Conservation (phyloP, 441 rosid genomes). For the Mallotus japonicus region DNA sequence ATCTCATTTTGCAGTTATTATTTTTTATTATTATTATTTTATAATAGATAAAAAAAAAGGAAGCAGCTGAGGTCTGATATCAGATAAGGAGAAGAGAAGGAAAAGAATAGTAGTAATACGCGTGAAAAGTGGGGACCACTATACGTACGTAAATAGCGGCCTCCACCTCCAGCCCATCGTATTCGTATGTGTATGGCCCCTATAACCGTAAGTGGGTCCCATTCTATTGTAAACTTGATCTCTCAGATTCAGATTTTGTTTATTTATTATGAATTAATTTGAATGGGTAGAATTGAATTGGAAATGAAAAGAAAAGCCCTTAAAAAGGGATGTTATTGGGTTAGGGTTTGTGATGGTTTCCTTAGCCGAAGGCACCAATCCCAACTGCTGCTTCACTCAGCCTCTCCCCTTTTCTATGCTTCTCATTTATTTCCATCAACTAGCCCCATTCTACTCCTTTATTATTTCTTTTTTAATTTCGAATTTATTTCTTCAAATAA, state of each 20-base stretch:
- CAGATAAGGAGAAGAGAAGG: background rate
- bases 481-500: too few relatives aligned
- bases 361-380: background rate
- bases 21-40: background rate
- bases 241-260: background rate
- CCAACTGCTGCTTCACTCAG: background rate
- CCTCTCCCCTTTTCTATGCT: background rate
- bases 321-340: too few relatives aligned
- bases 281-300: too few relatives aligned
- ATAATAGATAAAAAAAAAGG: too few relatives aligned
- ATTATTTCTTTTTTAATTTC: too few relatives aligned
- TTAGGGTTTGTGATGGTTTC: too few relatives aligned
- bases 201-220: constrained; percentile 22
- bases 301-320: too few relatives aligned
- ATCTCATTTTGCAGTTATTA: background rate
- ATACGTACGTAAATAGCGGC: background rate
- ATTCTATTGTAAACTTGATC: background rate
- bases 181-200: too few relatives aligned
- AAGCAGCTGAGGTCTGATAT: too few relatives aligned
- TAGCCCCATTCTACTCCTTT: too few relatives aligned
- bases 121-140: constrained; percentile 11
- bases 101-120: constrained; percentile 4
- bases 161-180: background rate
- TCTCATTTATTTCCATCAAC: background rate
- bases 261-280: background rate